Evolutionary conservation across 345 rosid species (phyloP).

Genomic region (Pugionium dolabratum): DNA sequence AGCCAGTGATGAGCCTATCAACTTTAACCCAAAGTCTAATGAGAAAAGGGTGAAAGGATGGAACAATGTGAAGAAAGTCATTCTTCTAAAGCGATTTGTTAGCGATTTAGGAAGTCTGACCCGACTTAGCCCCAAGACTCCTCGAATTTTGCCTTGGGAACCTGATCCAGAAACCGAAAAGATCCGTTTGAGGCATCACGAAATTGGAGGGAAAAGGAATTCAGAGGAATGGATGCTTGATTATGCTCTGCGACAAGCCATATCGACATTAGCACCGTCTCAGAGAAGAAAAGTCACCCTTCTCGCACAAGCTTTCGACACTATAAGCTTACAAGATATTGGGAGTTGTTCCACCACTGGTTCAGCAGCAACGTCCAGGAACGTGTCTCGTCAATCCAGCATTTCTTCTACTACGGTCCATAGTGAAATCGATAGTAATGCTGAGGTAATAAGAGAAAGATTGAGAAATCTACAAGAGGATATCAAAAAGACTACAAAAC

Average conservation of each 20-base stretch:
- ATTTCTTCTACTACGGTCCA: constrained; percentile 25
- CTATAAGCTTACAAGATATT: constrained; percentile 50
- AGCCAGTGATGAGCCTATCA: constrained; percentile 37
- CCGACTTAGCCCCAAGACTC: constrained; percentile 55
- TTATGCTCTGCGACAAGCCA: constrained; percentile 70
- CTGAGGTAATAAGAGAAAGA: constrained; percentile 36
- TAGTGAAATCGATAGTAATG: constrained; percentile 32
- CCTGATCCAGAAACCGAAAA: constrained; percentile 64
- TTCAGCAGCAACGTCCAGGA: constrained; percentile 43
- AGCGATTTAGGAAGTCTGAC: constrained; percentile 70
- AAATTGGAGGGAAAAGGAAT: constrained; percentile 58
- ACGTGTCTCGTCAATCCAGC: constrained; percentile 44
- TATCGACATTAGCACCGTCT: constrained; percentile 69
- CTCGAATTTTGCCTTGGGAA: constrained; percentile 45
- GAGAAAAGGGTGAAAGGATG: constrained; percentile 61
- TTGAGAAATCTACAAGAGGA: constrained; percentile 37
- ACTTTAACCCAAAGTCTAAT: constrained; percentile 37
- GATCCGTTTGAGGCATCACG: constrained; percentile 64
- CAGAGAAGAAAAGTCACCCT: constrained; percentile 77
- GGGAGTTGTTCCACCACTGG: constrained; percentile 33
- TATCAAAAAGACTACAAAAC: constrained; percentile 36
- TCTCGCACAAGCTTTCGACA: constrained; percentile 98
- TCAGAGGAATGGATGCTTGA: constrained; percentile 98
- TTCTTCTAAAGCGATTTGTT: constrained; percentile 74
- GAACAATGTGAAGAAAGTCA: constrained; percentile 77